Percentiles rank a stretch among this genome's conserved stretches.
Evolutionary conservation across 495 filamentous ascomycete species (phyloP).

Genomic region (Hypomontagnella submonticulosa): DNA sequence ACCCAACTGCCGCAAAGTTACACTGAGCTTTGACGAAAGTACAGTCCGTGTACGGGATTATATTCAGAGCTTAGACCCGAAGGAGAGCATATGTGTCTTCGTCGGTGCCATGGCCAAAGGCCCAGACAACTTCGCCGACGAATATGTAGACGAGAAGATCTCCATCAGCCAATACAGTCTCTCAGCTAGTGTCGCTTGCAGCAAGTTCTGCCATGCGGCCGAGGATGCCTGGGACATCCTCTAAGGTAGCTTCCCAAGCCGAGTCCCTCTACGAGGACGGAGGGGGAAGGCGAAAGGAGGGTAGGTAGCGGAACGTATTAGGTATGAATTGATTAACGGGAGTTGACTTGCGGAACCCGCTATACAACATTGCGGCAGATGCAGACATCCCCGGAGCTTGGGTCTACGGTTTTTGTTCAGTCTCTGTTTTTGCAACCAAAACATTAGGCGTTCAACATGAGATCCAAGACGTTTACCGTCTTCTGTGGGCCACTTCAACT

Average conservation of each 20-base stretch:
- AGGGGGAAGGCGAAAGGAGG: conserved; percentile 28
- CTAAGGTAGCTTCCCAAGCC: conserved; percentile 54
- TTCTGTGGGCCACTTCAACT: conserved; percentile 75
- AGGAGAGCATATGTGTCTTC: conserved; percentile 96
- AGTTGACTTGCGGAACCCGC: conserved; percentile 45
- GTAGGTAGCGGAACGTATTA: conserved; percentile 42
- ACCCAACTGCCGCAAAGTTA: conserved; percentile 96
- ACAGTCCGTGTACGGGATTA: conserved; percentile 91
- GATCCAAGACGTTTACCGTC: conserved; percentile 76
- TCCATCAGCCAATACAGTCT: conserved; percentile 98
- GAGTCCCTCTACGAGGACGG: conserved; percentile 26
- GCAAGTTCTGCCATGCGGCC: conserved; percentile 98
- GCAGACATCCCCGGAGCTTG: conserved; percentile 54
- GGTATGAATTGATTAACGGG: conserved; percentile 42
- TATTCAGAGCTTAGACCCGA: conserved; percentile 75
- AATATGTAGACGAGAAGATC: conserved; percentile 95
- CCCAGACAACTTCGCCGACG: conserved; percentile 92
- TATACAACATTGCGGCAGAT: conserved; percentile 62
- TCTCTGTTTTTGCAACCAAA: conserved; percentile 86
- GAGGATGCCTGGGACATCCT: conserved; percentile 97
- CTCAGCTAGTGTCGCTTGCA: conserved; percentile 96
- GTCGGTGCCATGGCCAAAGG: conserved; percentile 99
- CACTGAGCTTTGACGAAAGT: conserved; percentile 88
- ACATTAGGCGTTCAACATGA: conserved; percentile 81
- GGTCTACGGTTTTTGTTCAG: conserved; percentile 64